A percentile compares a stretch with the other conserved stretches of the same genome.
These are phyloP conservation scores for slime mould (Dictyostelium discoideum) DNA, from an alignment of 78 protist species.

Conservation along the genomic window dicty_2.7 NC_007088.5:1160501-1161000, in stretches of 20 bases:
- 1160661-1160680: neutral
- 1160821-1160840: neutral
- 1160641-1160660: neutral
- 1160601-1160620: neutral
- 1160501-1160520: neutral
- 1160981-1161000: neutral
- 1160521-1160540: neutral
- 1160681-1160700: neutral
- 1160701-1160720: neutral
- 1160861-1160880: neutral
- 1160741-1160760: neutral
- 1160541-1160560: neutral
- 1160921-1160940: too few relatives aligned
- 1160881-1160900: neutral
- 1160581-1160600: neutral
- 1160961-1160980: neutral
- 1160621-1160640: neutral
- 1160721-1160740: neutral
- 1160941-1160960: neutral
- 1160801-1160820: constrained; percentile 1
- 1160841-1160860: neutral
- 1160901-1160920: neutral
- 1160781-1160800: neutral
- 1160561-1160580: neutral
- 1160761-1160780: neutral